Base-by-base conservation (phyloP, 208 protist genomes). In the Jaenimonas drosophilae region DNA sequence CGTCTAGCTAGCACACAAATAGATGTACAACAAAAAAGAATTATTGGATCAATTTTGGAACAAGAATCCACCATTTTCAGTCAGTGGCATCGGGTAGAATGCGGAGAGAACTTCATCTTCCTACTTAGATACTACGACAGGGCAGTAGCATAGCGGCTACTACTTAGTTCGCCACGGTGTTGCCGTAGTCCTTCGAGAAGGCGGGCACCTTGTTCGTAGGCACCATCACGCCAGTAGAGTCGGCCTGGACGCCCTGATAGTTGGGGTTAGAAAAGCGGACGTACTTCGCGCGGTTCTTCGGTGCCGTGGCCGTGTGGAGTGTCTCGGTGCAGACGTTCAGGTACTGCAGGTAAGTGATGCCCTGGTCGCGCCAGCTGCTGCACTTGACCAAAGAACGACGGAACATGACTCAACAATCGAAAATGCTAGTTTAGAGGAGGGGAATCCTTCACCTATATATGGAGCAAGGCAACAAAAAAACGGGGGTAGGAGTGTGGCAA, bases 331-430 rank as follows among this genome's bases (percentile, higher is more conserved):
- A 70, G 4, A 94, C 76, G 51, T 94, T 94, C 2, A 94, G 73
- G 59, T 94, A 94, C 59, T 88, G 85, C 32, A 94, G 42, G 66
- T 94, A 94, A 51, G 72, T 89, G 57, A 94, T 86, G 37, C 85
- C 85, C 49, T 91, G 77, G 46, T 89, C 77, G 39, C 87, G 67
- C 87, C 87, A 94, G 55, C 25, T 64, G 41, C 55, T 85, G 40
- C 86, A 56, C 38, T 65, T 26, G 21, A 45, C 20, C 26, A 43
- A 41, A 36, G 76, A 68, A 49, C 79, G 79, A 45, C 79, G 78
- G 40, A 93, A 45, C 69, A 86, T 86, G 19, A 20, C 52, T 28
- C 45, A 45, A 28, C 27, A 33, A 31, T 25, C n/a, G 16, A 17
- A 49, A 27, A 51, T 34, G 24, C 38, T 44, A 50, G 3, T 20